Base-by-base conservation (phyloP, 257 asterid genomes). In the Solanum dulcamara region DNA sequence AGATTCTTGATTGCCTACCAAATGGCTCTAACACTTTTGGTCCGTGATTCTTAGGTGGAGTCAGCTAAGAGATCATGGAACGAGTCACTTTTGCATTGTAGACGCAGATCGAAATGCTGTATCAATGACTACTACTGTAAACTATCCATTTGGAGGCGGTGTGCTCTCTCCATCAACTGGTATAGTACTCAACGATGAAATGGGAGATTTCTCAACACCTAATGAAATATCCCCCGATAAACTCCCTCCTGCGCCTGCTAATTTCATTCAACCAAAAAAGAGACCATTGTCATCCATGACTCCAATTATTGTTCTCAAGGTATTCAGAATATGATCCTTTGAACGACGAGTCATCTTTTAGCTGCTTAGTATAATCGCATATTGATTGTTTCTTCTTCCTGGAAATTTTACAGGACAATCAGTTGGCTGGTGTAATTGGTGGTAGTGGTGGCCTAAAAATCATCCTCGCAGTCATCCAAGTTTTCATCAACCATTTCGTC, bases 271-370 rank as follows among this genome's bases (percentile, higher is more conserved):
- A 57, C 99, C 98, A 11, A 90, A 94, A 85, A 96, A 96, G 90
- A 90, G 98, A 53, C 99, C 99, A 2, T 71, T 96, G 70, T 95
- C 99, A 79, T 94, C 99, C 26, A 96, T 96, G 99, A 88, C 91
- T n/a, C 99, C 99, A 5, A 85, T 95, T 48, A 89, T 96, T 28
- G 87, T 96, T 88, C 97, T 96, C 88, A 96, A 96, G 98, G 99
- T 93, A 88, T 26, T 32, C 24, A 55, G 14, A 35, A 5, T 7
- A 13, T 64, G 50, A 30, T 24, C 26, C 62, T 53, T 53, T 53
- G 12, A 53, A 53, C 62, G 26, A 20, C 26, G 20, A 35, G 20
- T 11, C 64, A 24, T 75, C 10, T 38, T 64, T 68, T 81, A 26
- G 46, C 42, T 50, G 7, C 64, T 80, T 50, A 18, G 15, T 30